These are phyloP conservation scores for Coemansia sp. DNA, from an alignment of 192 early-diverging fungal species.

Conservation along the genomic window DNA sequence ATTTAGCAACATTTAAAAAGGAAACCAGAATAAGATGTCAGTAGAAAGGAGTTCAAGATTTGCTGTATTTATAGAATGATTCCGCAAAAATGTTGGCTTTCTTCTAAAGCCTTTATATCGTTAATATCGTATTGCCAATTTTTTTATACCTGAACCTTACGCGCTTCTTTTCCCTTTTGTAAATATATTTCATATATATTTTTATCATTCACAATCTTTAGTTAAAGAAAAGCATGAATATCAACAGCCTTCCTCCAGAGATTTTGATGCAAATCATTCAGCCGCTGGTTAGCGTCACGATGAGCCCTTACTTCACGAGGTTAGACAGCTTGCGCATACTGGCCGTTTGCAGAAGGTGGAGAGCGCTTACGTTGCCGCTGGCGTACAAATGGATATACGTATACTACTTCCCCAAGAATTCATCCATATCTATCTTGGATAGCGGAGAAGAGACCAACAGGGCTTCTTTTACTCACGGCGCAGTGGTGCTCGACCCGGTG, in stretches of 20 bases:
- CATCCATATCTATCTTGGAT: not conserved
- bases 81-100: too few relatives aligned
- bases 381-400: slow-evolving; percentile 4
- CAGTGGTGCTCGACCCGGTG: not conserved
- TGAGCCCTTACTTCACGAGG: slow-evolving; percentile 2
- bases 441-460: not conserved
- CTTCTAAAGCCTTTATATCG: not conserved
- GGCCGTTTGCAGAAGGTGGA: not conserved
- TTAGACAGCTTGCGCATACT: not conserved
- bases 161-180: not conserved
- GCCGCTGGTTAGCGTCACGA: slow-evolving; percentile 2
- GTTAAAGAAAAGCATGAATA: not conserved
- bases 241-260: not conserved
- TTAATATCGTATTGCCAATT: too few relatives aligned
- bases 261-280: not conserved
- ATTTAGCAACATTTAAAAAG: not conserved
- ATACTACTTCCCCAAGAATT: not conserved
- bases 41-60: not conserved
- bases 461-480: not conserved
- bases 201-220: too few relatives aligned
- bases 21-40: not conserved
- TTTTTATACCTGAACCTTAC: too few relatives aligned
- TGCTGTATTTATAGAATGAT: not conserved
- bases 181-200: not conserved
- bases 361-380: not conserved